These are phyloP conservation scores for Oryza officinalis DNA, from an alignment of 176 grass and related monocot genomes.

Conservation along the genomic window DNA sequence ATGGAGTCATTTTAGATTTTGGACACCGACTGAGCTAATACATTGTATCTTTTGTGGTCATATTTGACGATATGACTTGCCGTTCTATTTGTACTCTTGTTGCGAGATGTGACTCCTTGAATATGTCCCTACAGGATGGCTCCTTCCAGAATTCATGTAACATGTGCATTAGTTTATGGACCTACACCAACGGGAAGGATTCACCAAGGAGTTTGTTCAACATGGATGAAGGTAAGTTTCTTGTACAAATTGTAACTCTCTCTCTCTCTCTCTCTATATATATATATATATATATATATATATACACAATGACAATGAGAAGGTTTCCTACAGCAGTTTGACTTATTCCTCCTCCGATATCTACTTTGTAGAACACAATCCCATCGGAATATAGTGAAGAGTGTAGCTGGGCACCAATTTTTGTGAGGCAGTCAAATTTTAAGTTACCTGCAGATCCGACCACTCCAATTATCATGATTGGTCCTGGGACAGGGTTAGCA, in stretches of 20 bases:
- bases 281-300: too few relatives aligned
- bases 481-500: conserved; percentile 88
- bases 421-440: conserved; percentile 92
- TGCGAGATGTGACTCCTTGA: background rate
- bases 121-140: conserved; percentile 52
- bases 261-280: background rate
- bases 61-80: background rate
- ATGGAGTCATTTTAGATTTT: background rate
- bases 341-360: conserved; percentile 23
- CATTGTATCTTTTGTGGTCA: background rate
- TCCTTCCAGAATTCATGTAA: conserved; percentile 81
- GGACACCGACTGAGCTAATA: background rate
- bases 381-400: conserved; percentile 80
- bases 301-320: background rate
- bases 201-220: conserved; percentile 91
- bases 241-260: background rate
- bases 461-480: conserved; percentile 95
- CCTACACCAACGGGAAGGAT: conserved; percentile 86
- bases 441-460: conserved; percentile 71
- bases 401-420: conserved; percentile 96
- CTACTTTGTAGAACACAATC: conserved; percentile 63
- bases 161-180: conserved; percentile 82
- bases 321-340: conserved; percentile 10
- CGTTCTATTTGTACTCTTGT: background rate
- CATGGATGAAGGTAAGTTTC: conserved; percentile 87